These are phyloP conservation scores for Sclerotinia glacialis DNA, from an alignment of 2,329 filamentous ascomycete species.

Conservation along the genomic window DNA sequence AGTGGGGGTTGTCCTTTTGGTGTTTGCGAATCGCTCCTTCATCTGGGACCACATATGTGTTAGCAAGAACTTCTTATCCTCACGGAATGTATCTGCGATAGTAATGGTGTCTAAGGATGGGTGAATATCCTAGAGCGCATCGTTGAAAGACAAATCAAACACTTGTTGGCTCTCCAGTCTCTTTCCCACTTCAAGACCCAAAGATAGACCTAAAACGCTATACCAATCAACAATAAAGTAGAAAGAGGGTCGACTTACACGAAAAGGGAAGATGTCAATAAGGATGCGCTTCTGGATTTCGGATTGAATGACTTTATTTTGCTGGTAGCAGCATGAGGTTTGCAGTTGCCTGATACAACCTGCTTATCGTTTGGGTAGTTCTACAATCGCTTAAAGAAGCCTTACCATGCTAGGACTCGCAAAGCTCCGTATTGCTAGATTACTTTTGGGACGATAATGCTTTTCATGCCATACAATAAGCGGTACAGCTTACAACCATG, in stretches of 20 bases:
- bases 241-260: background rate
- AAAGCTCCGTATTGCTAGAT: background rate
- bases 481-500: background rate
- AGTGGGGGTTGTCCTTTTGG: constrained; percentile 3
- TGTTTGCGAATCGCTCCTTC: constrained; percentile 3
- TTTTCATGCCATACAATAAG: background rate
- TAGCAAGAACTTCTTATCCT: constrained; percentile 4
- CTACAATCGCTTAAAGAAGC: constrained; percentile 10
- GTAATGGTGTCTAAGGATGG: background rate
- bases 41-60: constrained; percentile 12
- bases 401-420: background rate
- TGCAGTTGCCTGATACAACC: no score
- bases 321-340: background rate
- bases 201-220: constrained; percentile 8
- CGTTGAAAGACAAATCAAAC: background rate
- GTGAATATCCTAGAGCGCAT: constrained; percentile 12
- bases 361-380: constrained; percentile 7
- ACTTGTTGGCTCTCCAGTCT: constrained; percentile 10
- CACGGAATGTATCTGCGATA: background rate
- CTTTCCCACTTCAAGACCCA: constrained; percentile 14
- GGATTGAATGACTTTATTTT: background rate
- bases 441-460: background rate
- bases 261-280: background rate
- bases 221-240: background rate
- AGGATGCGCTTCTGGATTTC: background rate